These are phyloP conservation scores for Aegle marmelos DNA, from an alignment of 345 rosid genomes.

Conservation along the genomic window DNA sequence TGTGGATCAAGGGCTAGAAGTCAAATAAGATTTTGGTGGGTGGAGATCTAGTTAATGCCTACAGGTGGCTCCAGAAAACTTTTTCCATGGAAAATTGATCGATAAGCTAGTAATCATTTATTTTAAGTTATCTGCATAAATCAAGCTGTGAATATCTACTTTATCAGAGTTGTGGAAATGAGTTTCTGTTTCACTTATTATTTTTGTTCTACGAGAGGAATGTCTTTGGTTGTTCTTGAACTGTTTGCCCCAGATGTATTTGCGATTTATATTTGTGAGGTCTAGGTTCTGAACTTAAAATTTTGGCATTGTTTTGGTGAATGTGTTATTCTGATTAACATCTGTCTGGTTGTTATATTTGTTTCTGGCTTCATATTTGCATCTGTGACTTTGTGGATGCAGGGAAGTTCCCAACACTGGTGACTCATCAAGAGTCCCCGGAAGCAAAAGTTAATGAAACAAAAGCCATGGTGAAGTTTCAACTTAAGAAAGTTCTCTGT, in stretches of 20 bases:
- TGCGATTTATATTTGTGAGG: background rate
- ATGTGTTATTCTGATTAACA: background rate
- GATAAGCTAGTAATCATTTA: too few species aligned
- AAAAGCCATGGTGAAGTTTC: constrained; percentile 75
- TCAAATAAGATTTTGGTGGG: background rate
- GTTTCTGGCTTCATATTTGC: background rate
- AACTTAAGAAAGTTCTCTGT: constrained; percentile 75
- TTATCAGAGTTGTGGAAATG: background rate
- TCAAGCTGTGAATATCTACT: too few species aligned
- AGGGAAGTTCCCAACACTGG: constrained; percentile 82
- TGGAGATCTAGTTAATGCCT: background rate
- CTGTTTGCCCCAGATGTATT: background rate
- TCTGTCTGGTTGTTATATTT: background rate
- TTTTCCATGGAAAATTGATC: background rate
- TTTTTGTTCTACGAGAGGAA: background rate
- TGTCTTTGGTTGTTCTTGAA: background rate
- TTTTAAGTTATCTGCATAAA: too few species aligned
- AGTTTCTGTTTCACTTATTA: background rate
- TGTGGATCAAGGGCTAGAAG: background rate
- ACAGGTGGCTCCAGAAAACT: background rate
- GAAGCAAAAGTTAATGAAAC: constrained; percentile 74
- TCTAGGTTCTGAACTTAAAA: background rate
- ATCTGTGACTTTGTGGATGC: constrained; percentile 16
- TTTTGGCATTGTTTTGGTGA: background rate
- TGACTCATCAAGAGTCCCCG: constrained; percentile 66